Conservation (phyloP, 1,284 basidiomycete species). For the Ganoderma lingzhi region DNA sequence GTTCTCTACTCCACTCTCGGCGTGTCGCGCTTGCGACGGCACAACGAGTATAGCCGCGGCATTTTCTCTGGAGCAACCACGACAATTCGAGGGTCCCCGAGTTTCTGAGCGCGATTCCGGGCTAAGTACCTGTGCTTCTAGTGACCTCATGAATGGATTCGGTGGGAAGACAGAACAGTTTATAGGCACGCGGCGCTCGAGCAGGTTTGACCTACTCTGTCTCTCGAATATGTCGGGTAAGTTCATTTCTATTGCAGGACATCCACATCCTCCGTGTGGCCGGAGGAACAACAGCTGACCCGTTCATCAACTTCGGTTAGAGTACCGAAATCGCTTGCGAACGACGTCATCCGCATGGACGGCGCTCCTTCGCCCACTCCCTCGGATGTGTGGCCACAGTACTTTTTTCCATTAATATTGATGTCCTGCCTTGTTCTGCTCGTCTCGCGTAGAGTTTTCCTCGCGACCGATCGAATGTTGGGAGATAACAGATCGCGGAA, state of each 20-base stretch:
- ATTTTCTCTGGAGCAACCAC: background rate
- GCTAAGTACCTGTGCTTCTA: background rate
- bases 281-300: conserved; percentile 5
- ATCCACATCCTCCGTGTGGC: background rate
- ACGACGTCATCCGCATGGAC: background rate
- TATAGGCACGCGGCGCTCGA: background rate
- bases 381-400: background rate
- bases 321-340: background rate
- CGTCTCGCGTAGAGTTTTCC: background rate
- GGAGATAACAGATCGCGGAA: background rate
- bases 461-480: background rate
- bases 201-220: background rate
- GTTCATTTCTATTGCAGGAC: background rate
- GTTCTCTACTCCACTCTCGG: conserved; percentile 2
- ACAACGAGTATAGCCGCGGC: background rate
- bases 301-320: conserved; percentile 1
- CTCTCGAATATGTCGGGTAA: background rate
- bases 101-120: background rate
- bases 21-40: conserved; percentile 1
- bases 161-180: background rate
- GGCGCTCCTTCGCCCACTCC: background rate
- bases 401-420: background rate
- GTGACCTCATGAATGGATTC: background rate
- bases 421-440: background rate
- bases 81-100: background rate